phyloP scores from a whole-genome alignment of 2,329 filamentous ascomycete genomes.

The Decorospora gaudefroyi region DNA sequence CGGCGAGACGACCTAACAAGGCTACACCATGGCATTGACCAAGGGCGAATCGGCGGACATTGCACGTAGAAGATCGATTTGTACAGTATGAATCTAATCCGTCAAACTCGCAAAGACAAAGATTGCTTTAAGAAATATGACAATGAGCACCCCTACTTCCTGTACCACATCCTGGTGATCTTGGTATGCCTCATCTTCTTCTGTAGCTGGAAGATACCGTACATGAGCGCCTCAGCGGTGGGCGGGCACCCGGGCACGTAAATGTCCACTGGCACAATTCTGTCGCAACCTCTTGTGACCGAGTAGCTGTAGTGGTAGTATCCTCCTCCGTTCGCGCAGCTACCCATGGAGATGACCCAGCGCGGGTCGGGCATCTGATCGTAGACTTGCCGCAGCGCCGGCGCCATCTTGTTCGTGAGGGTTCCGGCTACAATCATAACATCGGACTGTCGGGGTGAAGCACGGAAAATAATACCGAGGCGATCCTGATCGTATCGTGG shows the following conservation, averaged over 20 bases:
- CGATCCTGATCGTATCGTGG: conserved; percentile 93
- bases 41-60: conserved; percentile 8
- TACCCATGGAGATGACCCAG: conserved; percentile 86
- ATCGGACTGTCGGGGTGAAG: conserved; percentile 85
- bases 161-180: conserved; percentile 64
- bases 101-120: conserved; percentile 28
- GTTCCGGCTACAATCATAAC: conserved; percentile 95
- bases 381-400: conserved; percentile 86
- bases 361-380: conserved; percentile 93
- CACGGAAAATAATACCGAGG: conserved; percentile 88
- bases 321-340: conserved; percentile 80
- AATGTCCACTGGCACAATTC: conserved; percentile 80
- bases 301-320: conserved; percentile 89
- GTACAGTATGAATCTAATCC: conserved; percentile 15
- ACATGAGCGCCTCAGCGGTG: conserved; percentile 60
- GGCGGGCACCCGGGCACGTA: conserved; percentile 77
- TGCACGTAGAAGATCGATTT: conserved; percentile 20
- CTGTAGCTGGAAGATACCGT: conserved; percentile 74
- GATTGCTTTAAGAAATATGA: too few species aligned
- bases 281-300: conserved; percentile 76
- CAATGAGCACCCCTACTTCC: too few species aligned
- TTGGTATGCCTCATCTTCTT: conserved; percentile 71
- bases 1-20: conserved; percentile 30
- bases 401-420: conserved; percentile 95
- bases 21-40: neutral